Evolutionary conservation across 208 protist species (phyloP).

Genomic region (Trypanosoma platydactyli): DNA sequence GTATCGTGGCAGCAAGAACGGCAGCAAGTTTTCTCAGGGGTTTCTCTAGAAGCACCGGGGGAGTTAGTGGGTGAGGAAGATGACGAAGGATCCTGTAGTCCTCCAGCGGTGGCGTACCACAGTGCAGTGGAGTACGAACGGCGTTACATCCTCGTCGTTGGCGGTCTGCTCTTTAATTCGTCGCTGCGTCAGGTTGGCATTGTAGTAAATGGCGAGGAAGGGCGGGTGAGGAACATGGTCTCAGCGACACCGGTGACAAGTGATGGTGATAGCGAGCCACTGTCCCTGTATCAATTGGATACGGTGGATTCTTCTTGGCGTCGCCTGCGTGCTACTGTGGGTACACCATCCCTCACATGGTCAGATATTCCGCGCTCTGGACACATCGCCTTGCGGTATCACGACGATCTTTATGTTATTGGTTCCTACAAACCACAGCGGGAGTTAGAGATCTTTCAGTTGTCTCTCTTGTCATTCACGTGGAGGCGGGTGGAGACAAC

Average conservation of each 20-base stretch:
- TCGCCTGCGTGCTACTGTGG: constrained; percentile 4
- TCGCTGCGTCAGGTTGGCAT: too few species aligned
- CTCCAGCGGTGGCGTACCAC: constrained; percentile 19
- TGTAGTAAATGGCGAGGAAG: neutral
- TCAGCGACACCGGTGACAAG: neutral
- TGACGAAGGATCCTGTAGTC: neutral
- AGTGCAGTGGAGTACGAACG: constrained; percentile 51
- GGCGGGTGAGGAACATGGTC: neutral
- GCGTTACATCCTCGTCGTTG: constrained; percentile 56
- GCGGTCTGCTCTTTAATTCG: constrained; percentile 19
- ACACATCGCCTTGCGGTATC: constrained; percentile 17
- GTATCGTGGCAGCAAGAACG: constrained; percentile 1
- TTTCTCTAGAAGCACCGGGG: too few species aligned
- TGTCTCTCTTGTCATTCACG: constrained; percentile 16
- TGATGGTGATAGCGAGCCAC: neutral
- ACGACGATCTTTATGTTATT: constrained; percentile 28
- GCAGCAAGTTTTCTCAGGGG: too few species aligned
- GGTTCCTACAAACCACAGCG: constrained; percentile 20
- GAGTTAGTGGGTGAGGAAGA: neutral
- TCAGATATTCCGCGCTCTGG: constrained; percentile 27
- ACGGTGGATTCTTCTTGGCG: constrained; percentile 12
- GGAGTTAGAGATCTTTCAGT: constrained; percentile 6
- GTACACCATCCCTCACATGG: neutral
- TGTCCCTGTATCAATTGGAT: constrained; percentile 21
- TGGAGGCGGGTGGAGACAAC: constrained; percentile 26